These are phyloP conservation scores for Ceratobasidium sp. DNA, from an alignment of 1,284 basidiomycete genomes.

Conservation along the genomic window DNA sequence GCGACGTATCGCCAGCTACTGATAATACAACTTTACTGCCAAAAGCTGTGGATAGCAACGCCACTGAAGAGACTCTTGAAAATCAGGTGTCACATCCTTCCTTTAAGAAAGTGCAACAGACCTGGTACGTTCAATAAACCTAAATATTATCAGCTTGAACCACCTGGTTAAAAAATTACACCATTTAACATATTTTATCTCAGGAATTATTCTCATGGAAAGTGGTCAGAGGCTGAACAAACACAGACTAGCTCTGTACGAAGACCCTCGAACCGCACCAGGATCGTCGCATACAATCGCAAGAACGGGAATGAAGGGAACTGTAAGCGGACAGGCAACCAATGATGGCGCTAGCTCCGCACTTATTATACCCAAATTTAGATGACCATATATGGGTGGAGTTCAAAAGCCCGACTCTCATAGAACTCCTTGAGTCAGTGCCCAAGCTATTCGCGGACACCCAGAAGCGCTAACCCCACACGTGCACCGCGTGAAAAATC, in stretches of 20 bases:
- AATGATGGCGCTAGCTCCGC: background rate
- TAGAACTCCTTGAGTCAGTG: background rate
- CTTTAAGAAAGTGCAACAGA: background rate
- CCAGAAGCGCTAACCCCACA: too few relatives aligned
- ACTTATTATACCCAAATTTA: background rate
- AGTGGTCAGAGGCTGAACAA: background rate
- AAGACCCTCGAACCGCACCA: background rate
- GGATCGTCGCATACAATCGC: constrained; percentile 10
- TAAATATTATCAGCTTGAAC: background rate
- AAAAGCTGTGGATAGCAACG: background rate
- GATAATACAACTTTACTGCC: background rate
- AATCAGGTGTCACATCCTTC: background rate
- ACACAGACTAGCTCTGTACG: background rate
- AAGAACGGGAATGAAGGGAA: background rate
- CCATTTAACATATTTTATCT: too few relatives aligned
- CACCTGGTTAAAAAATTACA: too few relatives aligned
- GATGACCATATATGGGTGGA: constrained; percentile 31
- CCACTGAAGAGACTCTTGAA: background rate
- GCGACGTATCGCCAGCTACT: background rate
- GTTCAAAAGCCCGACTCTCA: constrained; percentile 10
- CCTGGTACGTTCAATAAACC: background rate
- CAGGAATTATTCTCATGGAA: background rate
- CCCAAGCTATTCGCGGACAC: too few relatives aligned
- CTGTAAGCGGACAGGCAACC: background rate
- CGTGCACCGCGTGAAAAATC: too few relatives aligned